phyloP scores from a whole-genome alignment of 2,329 filamentous ascomycete genomes.

The Colletotrichum liriopes region DNA sequence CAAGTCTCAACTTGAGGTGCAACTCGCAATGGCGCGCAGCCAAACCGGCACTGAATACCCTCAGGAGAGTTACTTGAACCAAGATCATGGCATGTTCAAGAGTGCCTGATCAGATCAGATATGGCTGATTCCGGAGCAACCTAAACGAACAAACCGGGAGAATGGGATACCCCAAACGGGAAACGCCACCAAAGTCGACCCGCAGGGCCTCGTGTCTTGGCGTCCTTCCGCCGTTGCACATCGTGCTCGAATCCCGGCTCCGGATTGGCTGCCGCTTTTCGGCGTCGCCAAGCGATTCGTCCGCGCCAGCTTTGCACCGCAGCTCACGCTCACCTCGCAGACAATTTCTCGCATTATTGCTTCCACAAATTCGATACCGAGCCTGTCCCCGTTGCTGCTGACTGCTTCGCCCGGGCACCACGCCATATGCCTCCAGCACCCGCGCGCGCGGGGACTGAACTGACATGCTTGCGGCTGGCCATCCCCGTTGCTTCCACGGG shows the following conservation, averaged over 20 bases:
- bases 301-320: conserved; percentile 3
- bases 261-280: conserved; percentile 20
- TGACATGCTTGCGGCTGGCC: background rate
- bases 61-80: background rate
- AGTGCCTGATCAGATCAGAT: background rate
- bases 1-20: background rate
- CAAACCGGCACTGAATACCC: background rate
- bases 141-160: background rate
- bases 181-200: background rate
- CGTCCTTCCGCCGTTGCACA: conserved; percentile 8
- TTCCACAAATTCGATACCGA: background rate
- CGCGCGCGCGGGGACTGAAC: no score
- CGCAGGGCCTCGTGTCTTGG: background rate
- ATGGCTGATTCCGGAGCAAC: background rate
- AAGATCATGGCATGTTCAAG: background rate
- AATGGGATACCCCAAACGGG: background rate
- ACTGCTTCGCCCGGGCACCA: background rate
- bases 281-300: conserved; percentile 21
- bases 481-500: background rate
- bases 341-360: background rate
- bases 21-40: background rate
- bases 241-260: conserved; percentile 29
- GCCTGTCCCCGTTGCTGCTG: background rate
- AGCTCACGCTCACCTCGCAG: background rate
- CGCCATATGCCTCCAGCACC: background rate